phyloP scores from a whole-genome alignment of 306 rosid species.

The Acacia crassicarpa region DNA sequence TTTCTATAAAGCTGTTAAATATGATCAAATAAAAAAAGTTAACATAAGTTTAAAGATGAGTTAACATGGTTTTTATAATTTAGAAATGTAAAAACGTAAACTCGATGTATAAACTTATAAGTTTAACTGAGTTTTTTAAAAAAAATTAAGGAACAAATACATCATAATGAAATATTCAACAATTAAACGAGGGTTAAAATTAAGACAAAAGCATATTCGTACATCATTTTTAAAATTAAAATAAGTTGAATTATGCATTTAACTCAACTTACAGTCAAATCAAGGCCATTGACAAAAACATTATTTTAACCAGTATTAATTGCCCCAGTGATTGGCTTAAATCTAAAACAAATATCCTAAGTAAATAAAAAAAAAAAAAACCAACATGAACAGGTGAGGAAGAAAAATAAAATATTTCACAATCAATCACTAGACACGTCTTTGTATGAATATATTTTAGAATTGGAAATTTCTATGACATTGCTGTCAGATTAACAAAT shows the following conservation, averaged over 20 bases:
- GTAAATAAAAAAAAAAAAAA: slow-evolving; percentile 17
- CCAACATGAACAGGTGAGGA: slow-evolving; percentile 20
- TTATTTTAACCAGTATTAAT: not conserved
- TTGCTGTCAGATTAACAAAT: slow-evolving; percentile 60
- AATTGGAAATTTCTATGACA: slow-evolving; percentile 50
- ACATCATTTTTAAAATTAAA: not conserved
- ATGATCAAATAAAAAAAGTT: no score
- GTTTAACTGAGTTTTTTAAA: no score
- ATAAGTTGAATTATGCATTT: not conserved
- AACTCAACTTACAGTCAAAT: not conserved
- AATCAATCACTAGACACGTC: slow-evolving; percentile 52
- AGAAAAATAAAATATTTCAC: slow-evolving; percentile 24
- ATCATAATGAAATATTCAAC: not conserved
- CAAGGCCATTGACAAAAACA: not conserved
- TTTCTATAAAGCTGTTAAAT: no score
- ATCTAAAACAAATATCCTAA: not conserved
- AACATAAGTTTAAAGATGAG: no score
- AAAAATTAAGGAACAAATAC: not conserved
- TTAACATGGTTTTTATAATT: no score
- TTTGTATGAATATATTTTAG: slow-evolving; percentile 44
- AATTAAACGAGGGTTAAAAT: not conserved
- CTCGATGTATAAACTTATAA: no score
- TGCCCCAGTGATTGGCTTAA: not conserved
- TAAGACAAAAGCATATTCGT: not conserved
- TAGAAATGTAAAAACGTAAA: no score